phyloP scores from a whole-genome alignment of 140 eudicot species.

The Oenanthe javanica region DNA sequence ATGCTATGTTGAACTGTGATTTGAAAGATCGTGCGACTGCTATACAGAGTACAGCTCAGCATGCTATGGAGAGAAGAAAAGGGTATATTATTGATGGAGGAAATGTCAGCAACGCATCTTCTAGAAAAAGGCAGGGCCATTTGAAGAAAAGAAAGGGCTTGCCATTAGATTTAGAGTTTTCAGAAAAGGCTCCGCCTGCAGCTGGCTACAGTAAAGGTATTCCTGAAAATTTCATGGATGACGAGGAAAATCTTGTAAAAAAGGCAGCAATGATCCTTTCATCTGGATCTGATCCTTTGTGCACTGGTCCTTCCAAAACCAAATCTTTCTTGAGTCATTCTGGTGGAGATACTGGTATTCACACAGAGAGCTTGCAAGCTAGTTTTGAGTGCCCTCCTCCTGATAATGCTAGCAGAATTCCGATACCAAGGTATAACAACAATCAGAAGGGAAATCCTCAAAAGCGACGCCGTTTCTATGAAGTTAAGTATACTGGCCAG shows the following conservation, averaged over 20 bases:
- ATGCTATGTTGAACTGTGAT: too few relatives aligned
- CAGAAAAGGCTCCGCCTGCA: slow-evolving; percentile 29
- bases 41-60: too few relatives aligned
- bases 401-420: too few relatives aligned
- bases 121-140: slow-evolving; percentile 27
- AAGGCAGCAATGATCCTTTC: slow-evolving; percentile 96
- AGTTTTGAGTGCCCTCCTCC: too few relatives aligned
- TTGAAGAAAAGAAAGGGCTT: slow-evolving; percentile 24
- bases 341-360: too few relatives aligned
- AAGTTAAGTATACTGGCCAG: too few relatives aligned
- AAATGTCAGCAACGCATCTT: slow-evolving; percentile 30
- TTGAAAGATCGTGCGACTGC: too few relatives aligned
- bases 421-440: too few relatives aligned
- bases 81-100: not conserved
- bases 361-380: too few relatives aligned
- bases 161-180: slow-evolving; percentile 20
- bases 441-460: too few relatives aligned
- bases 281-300: slow-evolving; percentile 84
- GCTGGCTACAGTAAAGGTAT: slow-evolving; percentile 20
- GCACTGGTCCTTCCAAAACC: slow-evolving; percentile 55
- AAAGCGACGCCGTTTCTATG: too few relatives aligned
- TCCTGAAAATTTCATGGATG: slow-evolving; percentile 40
- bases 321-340: not conserved
- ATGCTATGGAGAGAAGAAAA: too few relatives aligned
- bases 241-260: slow-evolving; percentile 40